Percentiles rank a stretch among this genome's conserved stretches.
These are phyloP conservation scores for Cetradonia linearis DNA, from an alignment of 495 filamentous ascomycete genomes.

Conservation along the genomic window DNA sequence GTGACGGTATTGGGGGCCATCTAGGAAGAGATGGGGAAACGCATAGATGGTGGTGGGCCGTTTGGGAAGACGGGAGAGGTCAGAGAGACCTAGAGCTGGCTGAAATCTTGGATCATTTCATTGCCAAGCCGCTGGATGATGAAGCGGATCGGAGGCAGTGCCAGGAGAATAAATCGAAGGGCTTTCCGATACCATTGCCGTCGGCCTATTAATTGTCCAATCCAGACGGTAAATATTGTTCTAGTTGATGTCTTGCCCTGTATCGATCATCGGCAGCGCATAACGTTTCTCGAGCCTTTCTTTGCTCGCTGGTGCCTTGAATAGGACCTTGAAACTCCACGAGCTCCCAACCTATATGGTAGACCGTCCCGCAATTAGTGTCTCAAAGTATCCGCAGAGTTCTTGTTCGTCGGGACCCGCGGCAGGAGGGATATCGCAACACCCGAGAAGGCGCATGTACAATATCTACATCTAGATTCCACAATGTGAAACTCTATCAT, in stretches of 20 bases:
- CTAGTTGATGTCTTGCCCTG: neutral
- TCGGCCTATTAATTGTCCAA: neutral
- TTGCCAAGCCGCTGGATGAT: slow-evolving; percentile 28
- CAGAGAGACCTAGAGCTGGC: slow-evolving; percentile 52
- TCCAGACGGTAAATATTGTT: neutral
- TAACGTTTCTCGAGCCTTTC: neutral
- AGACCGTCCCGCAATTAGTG: neutral
- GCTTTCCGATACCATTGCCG: slow-evolving; percentile 18
- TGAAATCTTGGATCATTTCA: slow-evolving; percentile 40
- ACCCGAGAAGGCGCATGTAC: slow-evolving; percentile 1
- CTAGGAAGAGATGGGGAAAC: slow-evolving; percentile 36
- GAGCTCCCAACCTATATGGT: neutral
- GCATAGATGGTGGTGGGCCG: slow-evolving; percentile 42
- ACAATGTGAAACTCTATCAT: neutral
- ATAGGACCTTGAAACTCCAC: neutral
- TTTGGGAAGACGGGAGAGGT: slow-evolving; percentile 51
- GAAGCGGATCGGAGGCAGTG: slow-evolving; percentile 20
- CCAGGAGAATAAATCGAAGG: slow-evolving; percentile 17
- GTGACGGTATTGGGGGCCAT: slow-evolving; percentile 37
- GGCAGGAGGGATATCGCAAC: slow-evolving; percentile 6
- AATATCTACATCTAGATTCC: neutral
- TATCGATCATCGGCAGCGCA: neutral
- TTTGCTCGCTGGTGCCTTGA: neutral
- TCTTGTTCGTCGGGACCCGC: slow-evolving; percentile 1
- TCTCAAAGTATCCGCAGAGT: neutral